Percentiles rank a stretch among this genome's conserved stretches.
These are phyloP conservation scores for Esteya vermicola DNA, from an alignment of 2,329 filamentous ascomycete species.

Conservation along the genomic window DNA sequence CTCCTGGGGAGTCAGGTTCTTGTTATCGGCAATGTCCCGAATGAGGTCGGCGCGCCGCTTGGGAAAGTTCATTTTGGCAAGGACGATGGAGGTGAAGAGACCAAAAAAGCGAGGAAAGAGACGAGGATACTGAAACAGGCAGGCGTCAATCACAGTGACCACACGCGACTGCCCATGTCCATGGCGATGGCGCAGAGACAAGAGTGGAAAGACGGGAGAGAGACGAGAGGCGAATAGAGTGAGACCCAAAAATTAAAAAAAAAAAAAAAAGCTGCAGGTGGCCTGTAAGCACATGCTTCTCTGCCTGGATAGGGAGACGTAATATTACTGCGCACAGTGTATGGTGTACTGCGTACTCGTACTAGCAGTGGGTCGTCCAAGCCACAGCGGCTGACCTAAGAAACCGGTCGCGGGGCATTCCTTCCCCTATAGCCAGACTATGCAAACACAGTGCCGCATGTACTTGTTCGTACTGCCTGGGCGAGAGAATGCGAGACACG, in stretches of 20 bases:
- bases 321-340: too few species aligned
- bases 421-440: too few species aligned
- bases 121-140: too few species aligned
- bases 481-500: background rate
- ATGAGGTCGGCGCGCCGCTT: slow-evolving; percentile 25
- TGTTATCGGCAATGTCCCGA: slow-evolving; percentile 29
- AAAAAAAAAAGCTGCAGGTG: too few species aligned
- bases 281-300: too few species aligned
- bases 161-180: slow-evolving; percentile 1
- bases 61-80: slow-evolving; percentile 19
- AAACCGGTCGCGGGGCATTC: background rate
- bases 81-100: background rate
- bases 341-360: too few species aligned
- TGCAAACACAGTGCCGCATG: too few species aligned
- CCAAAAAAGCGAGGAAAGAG: background rate
- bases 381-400: background rate
- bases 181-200: slow-evolving; percentile 3
- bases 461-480: too few species aligned
- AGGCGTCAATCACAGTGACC: slow-evolving; percentile 5
- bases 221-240: too few species aligned
- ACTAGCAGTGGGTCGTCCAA: background rate
- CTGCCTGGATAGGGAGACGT: too few species aligned
- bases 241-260: too few species aligned
- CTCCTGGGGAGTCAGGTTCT: slow-evolving; percentile 24
- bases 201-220: too few species aligned